Base-by-base conservation (phyloP, 2,329 filamentous ascomycete genomes). In the Ilyonectria mors-panacis region DNA sequence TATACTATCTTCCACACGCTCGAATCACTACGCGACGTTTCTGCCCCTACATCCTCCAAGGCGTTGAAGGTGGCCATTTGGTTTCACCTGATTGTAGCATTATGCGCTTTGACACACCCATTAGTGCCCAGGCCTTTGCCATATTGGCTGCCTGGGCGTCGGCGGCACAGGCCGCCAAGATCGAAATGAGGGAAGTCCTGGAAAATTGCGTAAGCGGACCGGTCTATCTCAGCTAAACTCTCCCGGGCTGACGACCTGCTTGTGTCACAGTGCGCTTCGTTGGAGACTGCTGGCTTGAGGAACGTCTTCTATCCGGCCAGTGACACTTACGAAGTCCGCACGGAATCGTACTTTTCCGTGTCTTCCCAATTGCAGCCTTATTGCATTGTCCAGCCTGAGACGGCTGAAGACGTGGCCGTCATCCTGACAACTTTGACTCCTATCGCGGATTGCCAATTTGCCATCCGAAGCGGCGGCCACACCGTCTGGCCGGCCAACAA, bases 331-430 rank as follows among this genome's bases (percentile, higher is more conserved):
- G 53, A 65, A 37, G 51, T 58, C 6, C 68, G 73, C 42, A 70
- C 68, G 21, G 17, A 67, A 19, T 73, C 73, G 13, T 76, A 76
- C 62, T 77, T 74, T 23, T 76, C 73, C 4, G 56, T 72, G 21
- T 72, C 68, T 23, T 69, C 71, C 2, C 69, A 67, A 5, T 42
- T 75, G 23, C 42, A 65, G 0, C 71, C 75, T 1, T 73, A 67
- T n/a, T 77, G 74, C 9, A 75, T 78, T n/a, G 72, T 77, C 17
- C 69, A 70, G 50, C 74, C 76, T 4, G 56, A 56, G 26, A 67
- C 51, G 2, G 59, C 73, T 2, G 64, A 72, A 23, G 67, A 77
- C 21, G 72, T 76, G 0, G 68, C 74, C 17, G 21, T 30, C 6
- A 37, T 68, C 12, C 61, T 75, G 13, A 70, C 58, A 12, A 66